A percentile compares a stretch with the other conserved stretches of the same genome.
phyloP scores from a whole-genome alignment of 148 eudicot species.

The Gaultheria prostrata region DNA sequence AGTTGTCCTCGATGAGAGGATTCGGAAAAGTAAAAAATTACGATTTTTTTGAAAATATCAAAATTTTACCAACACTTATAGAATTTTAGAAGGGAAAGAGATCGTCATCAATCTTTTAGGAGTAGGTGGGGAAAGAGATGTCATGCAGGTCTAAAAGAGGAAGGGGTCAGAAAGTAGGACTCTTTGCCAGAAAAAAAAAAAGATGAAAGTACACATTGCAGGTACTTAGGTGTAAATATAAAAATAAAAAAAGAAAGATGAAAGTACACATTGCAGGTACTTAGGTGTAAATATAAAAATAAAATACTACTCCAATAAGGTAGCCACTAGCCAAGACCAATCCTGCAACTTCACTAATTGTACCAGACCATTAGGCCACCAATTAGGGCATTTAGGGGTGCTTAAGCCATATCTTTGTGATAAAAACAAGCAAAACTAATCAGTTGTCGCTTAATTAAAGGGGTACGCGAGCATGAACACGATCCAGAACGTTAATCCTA shows the following conservation, averaged over 20 bases:
- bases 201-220: background rate
- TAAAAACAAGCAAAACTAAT: background rate
- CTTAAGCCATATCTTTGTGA: background rate
- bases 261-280: background rate
- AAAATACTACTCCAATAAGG: background rate
- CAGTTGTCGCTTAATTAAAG: background rate
- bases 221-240: background rate
- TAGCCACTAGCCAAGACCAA: background rate
- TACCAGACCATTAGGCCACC: background rate
- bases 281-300: background rate
- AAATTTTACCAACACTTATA: too few relatives aligned
- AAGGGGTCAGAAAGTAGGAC: background rate
- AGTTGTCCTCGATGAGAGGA: too few relatives aligned
- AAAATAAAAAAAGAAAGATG: too few relatives aligned
- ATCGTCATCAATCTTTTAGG: too few relatives aligned
- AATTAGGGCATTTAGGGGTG: background rate
- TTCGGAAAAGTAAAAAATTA: too few relatives aligned
- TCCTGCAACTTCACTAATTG: background rate
- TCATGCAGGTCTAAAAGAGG: background rate
- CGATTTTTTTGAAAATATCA: too few relatives aligned
- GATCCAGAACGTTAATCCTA: too few relatives aligned
- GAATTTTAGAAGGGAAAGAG: too few relatives aligned
- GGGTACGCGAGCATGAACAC: too few relatives aligned
- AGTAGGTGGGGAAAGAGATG: background rate
- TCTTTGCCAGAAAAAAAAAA: background rate